Evolutionary conservation across 495 filamentous ascomycete species (phyloP).

Genomic region (Pseudomonodictys pantanalensis): DNA sequence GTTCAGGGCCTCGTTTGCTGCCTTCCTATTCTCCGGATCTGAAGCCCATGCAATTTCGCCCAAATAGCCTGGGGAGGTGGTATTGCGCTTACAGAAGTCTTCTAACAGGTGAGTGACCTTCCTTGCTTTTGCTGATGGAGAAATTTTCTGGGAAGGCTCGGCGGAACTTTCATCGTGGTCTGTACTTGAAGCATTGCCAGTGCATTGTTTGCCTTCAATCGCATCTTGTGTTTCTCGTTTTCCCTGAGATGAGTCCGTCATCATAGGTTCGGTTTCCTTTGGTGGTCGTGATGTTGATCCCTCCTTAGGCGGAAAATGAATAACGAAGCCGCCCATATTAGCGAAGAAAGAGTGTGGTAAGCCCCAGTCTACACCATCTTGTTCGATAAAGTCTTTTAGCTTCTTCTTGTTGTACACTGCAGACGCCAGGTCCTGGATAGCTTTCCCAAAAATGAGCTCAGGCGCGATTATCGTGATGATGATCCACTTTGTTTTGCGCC

Average conservation of each 20-base stretch:
- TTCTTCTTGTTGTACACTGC: not conserved
- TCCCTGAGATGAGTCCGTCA: not conserved
- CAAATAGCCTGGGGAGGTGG: too few species aligned
- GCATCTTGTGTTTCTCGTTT: not conserved
- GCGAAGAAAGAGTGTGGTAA: not conserved
- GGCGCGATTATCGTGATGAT: not conserved
- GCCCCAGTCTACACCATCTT: not conserved
- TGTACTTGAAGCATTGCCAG: too few species aligned
- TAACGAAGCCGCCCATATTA: not conserved
- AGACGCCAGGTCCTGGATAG: not conserved
- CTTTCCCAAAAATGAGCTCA: not conserved
- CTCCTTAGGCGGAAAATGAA: not conserved
- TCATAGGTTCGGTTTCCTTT: not conserved
- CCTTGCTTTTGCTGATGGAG: too few species aligned
- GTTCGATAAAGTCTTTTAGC: not conserved
- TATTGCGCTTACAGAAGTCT: too few species aligned
- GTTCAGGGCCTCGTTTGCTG: not conserved
- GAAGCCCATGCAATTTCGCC: too few species aligned
- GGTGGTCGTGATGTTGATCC: not conserved
- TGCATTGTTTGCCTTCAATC: not conserved
- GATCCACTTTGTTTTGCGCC: not conserved
- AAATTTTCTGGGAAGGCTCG: too few species aligned
- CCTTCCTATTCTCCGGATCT: too few species aligned
- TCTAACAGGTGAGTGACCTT: too few species aligned
- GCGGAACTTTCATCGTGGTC: too few species aligned